phyloP scores from a whole-genome alignment of 768 basidiomycete genomes.

The Trametes sanguinea region DNA sequence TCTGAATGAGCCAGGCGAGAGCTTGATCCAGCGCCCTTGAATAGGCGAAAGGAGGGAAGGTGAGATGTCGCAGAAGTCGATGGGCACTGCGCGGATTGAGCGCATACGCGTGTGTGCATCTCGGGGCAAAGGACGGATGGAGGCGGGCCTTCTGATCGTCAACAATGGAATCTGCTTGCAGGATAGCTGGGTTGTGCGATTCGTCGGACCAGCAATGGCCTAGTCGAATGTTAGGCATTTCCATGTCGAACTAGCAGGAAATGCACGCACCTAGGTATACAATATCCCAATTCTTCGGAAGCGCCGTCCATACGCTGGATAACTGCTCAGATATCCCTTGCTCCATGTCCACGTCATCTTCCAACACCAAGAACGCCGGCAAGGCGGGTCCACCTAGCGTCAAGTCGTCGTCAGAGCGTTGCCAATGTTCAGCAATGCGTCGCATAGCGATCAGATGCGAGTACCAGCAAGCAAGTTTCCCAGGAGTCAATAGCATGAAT shows the following conservation, averaged over 20 bases:
- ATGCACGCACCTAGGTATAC: conserved; percentile 61
- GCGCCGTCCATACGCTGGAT: conserved; percentile 45
- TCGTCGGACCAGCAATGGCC: conserved; percentile 85
- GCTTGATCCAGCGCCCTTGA: conserved; percentile 80
- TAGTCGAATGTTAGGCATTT: conserved; percentile 29
- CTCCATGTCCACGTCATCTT: conserved; percentile 84
- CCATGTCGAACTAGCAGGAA: neutral
- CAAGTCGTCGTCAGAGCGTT: neutral
- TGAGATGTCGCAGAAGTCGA: conserved; percentile 59
- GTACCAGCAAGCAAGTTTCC: conserved; percentile 71
- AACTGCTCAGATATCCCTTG: conserved; percentile 50
- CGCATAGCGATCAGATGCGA: conserved; percentile 62
- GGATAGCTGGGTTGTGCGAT: conserved; percentile 43
- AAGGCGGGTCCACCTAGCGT: conserved; percentile 14
- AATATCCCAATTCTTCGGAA: conserved; percentile 72
- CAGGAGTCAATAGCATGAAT: conserved; percentile 55
- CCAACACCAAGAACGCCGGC: conserved; percentile 58
- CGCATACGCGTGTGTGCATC: conserved; percentile 75
- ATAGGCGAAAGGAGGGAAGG: conserved; percentile 69
- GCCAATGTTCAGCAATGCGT: conserved; percentile 36
- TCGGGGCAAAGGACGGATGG: conserved; percentile 61
- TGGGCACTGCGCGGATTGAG: conserved; percentile 61
- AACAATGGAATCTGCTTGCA: neutral
- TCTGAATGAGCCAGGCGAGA: conserved; percentile 63
- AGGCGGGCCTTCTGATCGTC: conserved; percentile 31